A percentile compares a stretch with the other conserved stretches of the same genome.
phyloP scores from a whole-genome alignment of 2,329 filamentous ascomycete genomes.

The Diaporthe citrichinensis region DNA sequence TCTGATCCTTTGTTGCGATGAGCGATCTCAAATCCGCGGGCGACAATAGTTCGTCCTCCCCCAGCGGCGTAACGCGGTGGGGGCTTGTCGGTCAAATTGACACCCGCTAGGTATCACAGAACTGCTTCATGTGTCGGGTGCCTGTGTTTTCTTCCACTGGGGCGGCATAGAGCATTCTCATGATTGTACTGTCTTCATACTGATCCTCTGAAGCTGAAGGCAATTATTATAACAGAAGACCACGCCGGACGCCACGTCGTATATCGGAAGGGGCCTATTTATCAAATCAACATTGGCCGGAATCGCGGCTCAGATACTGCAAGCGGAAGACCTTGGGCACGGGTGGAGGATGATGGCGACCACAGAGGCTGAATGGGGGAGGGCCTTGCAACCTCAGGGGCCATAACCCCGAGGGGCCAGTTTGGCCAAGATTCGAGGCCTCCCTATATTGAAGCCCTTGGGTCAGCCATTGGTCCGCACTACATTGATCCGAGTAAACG shows the following conservation, averaged over 20 bases:
- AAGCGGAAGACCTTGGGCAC: not conserved
- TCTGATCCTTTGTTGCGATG: not conserved
- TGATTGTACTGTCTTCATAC: not conserved
- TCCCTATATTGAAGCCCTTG: not conserved
- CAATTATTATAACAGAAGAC: not conserved
- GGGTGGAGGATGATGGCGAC: not conserved
- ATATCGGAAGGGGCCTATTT: not conserved
- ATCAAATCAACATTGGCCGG: not conserved
- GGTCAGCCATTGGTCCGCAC: slow-evolving; percentile 1
- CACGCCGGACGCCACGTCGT: no score
- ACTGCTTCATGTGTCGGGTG: not conserved
- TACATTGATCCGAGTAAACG: not conserved
- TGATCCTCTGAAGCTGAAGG: not conserved
- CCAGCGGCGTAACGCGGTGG: no score
- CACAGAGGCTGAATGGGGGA: not conserved
- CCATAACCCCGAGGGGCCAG: not conserved
- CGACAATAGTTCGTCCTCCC: not conserved
- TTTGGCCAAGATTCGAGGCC: not conserved
- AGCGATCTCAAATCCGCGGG: not conserved
- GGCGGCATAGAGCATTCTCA: not conserved
- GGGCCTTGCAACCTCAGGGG: not conserved
- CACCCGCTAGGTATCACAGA: not conserved
- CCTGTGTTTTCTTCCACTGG: not conserved
- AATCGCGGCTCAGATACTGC: not conserved
- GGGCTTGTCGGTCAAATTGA: not conserved